These are phyloP conservation scores for Neurospora pannonica DNA, from an alignment of 495 filamentous ascomycete genomes.

Conservation along the genomic window DNA sequence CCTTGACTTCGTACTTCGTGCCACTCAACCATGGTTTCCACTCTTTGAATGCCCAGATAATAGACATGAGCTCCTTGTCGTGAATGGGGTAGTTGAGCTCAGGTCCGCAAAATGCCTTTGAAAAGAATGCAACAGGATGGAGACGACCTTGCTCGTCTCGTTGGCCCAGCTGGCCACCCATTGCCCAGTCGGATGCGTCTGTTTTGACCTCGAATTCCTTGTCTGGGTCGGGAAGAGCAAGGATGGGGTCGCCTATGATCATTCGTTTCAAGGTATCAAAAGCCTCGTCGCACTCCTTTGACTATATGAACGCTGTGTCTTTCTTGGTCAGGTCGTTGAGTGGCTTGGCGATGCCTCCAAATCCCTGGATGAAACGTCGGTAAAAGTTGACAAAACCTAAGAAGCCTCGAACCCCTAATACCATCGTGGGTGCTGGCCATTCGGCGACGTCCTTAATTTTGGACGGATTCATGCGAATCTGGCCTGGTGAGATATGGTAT, in stretches of 20 bases:
- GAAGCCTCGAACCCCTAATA: not conserved
- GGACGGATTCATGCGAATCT: not conserved
- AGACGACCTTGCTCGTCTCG: not conserved
- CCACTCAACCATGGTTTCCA: not conserved
- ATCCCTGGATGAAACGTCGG: conserved; percentile 1
- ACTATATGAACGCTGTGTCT: not conserved
- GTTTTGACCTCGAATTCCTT: not conserved
- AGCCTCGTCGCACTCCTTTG: not conserved
- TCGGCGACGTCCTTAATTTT: conserved; percentile 1
- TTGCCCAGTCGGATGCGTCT: not conserved
- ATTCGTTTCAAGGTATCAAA: not conserved
- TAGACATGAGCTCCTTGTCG: conserved; percentile 9
- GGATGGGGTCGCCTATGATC: not conserved
- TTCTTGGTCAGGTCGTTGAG: not conserved
- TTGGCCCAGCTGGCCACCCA: not conserved
- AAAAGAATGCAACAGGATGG: conserved; percentile 1
- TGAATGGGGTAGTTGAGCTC: conserved; percentile 16
- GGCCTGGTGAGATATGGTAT: not conserved
- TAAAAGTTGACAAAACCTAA: conserved; percentile 13
- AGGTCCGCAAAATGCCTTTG: not conserved
- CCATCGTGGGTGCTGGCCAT: not conserved
- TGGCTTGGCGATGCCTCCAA: not conserved
- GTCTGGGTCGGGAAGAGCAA: not conserved
- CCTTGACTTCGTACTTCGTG: not conserved
- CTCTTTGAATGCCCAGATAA: conserved; percentile 3